Base-by-base conservation (phyloP, 106 monocot genomes). In the Dendrobium catenatum region DNA sequence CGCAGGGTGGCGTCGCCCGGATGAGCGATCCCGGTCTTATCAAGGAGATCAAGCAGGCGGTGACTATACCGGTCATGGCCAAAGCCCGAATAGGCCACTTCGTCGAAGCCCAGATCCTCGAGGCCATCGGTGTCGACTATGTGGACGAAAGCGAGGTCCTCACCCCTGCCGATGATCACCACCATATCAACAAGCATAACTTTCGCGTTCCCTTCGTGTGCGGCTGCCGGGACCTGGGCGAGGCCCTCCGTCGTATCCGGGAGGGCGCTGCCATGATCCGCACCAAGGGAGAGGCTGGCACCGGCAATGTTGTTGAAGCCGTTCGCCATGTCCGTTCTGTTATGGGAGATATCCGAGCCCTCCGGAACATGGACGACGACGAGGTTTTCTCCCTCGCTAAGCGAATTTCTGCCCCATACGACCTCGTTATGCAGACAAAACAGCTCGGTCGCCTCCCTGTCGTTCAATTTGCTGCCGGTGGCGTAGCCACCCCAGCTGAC, bases 1-100 rank as follows among this genome's bases (percentile, higher is more conserved):
- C 88, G 10, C 84, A 85, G 42, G 91, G 88, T 59, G 91, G 91
- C 78, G 88, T 91, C 40, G 88, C 91, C 9, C 88, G 91, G 56
- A 91, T 88, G 91, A 79, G 79, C 77, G 86, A 81, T 58, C 79
- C 84, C 0, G 61, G 42, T 0, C 84, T 84, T 8, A 84, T 84
- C 79, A 84, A 83, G 42, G 79, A 83, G 58, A 83, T 76, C 78
- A 80, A 87, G 76, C 70, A 77, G 70, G 84, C 84, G 56, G 84
- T 80, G 68, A 81, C 80, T 13, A 51, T 51, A 2, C 51, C 51
- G 51, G 51, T 51, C 51, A 51, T 51, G 87, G 87, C 87, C 73
- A 84, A 84, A 40, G 84, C 84, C 20, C 79, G 84, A 3, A 84
- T 84, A 2, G 51, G 15, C 51, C 51, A 51, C 51, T 51, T 51